phyloP scores from a whole-genome alignment of 2,329 filamentous ascomycete species.

The Corinectria fuckeliana region DNA sequence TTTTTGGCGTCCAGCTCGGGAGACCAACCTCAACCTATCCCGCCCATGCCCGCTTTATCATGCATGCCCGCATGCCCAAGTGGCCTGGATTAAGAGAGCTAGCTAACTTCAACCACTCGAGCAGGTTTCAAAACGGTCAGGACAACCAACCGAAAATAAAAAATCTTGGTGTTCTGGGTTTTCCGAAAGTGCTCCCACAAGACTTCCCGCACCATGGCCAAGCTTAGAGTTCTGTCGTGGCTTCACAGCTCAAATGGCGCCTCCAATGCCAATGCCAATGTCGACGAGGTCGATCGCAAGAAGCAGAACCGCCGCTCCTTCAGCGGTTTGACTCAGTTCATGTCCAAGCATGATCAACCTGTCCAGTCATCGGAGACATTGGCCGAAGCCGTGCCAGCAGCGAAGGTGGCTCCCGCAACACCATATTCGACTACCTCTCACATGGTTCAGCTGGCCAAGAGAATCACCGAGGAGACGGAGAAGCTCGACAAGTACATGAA shows the following conservation, averaged over 20 bases:
- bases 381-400: conserved; percentile 8
- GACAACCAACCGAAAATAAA: background rate
- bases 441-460: conserved; percentile 54
- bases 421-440: conserved; percentile 41
- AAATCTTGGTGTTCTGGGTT: background rate
- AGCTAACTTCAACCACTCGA: conserved; percentile 4
- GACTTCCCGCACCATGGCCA: conserved; percentile 22
- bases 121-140: conserved; percentile 1
- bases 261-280: conserved; percentile 7
- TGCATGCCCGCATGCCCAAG: background rate
- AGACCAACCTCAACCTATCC: conserved; percentile 1
- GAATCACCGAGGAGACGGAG: conserved; percentile 55
- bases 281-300: conserved; percentile 38
- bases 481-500: conserved; percentile 57
- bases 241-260: conserved; percentile 33
- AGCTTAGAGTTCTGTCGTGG: conserved; percentile 44
- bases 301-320: conserved; percentile 45
- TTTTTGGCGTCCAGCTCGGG: conserved; percentile 9
- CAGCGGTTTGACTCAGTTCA: conserved; percentile 36
- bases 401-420: background rate
- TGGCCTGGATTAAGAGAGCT: background rate
- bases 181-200: background rate
- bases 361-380: conserved; percentile 1
- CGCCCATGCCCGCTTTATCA: background rate
- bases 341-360: conserved; percentile 30